These are phyloP conservation scores for Gynandropsis gynandra DNA, from an alignment of 345 rosid species.

Conservation along the genomic window DNA sequence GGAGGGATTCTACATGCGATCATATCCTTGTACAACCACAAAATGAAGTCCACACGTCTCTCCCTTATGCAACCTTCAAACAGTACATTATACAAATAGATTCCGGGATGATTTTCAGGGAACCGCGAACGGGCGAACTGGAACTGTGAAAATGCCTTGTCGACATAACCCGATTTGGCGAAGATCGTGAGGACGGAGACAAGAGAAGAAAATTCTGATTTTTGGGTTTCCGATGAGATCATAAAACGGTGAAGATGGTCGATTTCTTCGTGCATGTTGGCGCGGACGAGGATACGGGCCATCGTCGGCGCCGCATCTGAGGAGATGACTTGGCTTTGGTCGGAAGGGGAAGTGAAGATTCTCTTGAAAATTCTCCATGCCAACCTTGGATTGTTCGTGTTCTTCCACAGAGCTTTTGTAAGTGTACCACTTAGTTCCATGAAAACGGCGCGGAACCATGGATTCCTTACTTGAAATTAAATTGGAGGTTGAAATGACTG, in stretches of 20 bases:
- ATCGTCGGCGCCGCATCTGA: constrained; percentile 45
- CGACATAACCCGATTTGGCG: constrained; percentile 45
- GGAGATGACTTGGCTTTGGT: constrained; percentile 18
- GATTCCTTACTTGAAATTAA: neutral
- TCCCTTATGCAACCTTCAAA: constrained; percentile 42
- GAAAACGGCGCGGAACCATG: neutral
- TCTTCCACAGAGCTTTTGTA: constrained; percentile 50
- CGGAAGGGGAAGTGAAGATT: constrained; percentile 39
- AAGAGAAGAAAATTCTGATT: constrained; percentile 31
- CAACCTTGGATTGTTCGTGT: constrained; percentile 54
- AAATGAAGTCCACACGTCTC: constrained; percentile 39
- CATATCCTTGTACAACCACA: constrained; percentile 82
- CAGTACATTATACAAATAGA: constrained; percentile 54
- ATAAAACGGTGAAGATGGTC: constrained; percentile 55
- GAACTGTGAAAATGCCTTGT: constrained; percentile 51
- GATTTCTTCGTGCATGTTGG: constrained; percentile 60
- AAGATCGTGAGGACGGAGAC: constrained; percentile 35
- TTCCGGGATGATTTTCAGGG: constrained; percentile 40
- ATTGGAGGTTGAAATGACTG: neutral
- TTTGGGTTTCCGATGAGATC: constrained; percentile 27
- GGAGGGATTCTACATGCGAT: constrained; percentile 50
- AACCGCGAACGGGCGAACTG: constrained; percentile 44
- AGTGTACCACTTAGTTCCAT: constrained; percentile 58
- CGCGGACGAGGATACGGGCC: constrained; percentile 51
- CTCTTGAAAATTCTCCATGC: constrained; percentile 92